Percentiles rank a stretch among this genome's conserved stretches.
phyloP scores from a whole-genome alignment of 352 stramenopile species.

The Pythium aristosporum region DNA sequence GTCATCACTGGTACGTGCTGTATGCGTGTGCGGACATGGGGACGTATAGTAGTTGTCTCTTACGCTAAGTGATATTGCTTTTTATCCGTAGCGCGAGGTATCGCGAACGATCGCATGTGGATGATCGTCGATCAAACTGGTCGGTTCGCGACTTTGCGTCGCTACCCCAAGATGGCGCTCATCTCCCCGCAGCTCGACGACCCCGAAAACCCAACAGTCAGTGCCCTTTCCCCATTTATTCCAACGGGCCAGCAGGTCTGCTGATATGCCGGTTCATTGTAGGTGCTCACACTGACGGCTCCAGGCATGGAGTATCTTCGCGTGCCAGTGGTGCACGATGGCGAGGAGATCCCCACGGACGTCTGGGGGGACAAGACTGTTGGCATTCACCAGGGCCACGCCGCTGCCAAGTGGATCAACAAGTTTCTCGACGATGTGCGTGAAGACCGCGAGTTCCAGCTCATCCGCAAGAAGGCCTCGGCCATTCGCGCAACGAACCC shows the following conservation, averaged over 20 bases:
- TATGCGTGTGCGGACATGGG: neutral
- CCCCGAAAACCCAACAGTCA: constrained; percentile 40
- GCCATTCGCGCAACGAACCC: constrained; percentile 51
- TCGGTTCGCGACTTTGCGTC: constrained; percentile 73
- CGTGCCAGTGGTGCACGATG: constrained; percentile 48
- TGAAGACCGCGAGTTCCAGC: constrained; percentile 38
- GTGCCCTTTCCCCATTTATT: neutral
- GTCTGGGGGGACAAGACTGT: constrained; percentile 64
- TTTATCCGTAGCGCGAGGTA: constrained; percentile 36
- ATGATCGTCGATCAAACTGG: constrained; percentile 67
- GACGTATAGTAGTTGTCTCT: neutral
- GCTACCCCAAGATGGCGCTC: constrained; percentile 62
- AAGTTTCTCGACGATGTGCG: constrained; percentile 43
- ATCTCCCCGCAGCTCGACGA: constrained; percentile 57
- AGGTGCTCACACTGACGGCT: constrained; percentile 59
- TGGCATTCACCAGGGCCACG: constrained; percentile 63
- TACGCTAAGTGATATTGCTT: neutral
- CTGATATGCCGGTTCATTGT: neutral
- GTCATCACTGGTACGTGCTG: constrained; percentile 35
- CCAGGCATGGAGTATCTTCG: constrained; percentile 57
- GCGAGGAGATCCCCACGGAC: constrained; percentile 35
- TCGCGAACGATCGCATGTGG: constrained; percentile 75
- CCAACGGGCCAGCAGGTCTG: neutral
- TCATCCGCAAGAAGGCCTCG: constrained; percentile 61
- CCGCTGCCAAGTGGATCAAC: constrained; percentile 60